phyloP scores from a whole-genome alignment of 768 basidiomycete genomes.

The Chalciporus pseudorubinellus region DNA sequence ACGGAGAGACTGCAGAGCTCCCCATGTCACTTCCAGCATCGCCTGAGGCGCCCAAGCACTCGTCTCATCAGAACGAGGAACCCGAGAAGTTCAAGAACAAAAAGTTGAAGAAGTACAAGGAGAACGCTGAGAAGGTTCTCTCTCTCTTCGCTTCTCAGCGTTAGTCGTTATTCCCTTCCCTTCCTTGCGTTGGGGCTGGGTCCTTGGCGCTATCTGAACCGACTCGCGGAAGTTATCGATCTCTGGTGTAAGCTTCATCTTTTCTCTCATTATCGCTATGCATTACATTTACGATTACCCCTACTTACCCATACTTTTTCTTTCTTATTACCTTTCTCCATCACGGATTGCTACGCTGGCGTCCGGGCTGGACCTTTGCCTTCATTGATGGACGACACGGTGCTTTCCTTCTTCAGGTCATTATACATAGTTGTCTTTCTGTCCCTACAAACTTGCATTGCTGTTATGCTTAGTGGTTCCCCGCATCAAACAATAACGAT shows the following conservation, averaged over 20 bases:
- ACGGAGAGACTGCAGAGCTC: constrained; percentile 41
- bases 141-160: constrained; percentile 78
- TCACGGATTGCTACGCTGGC: constrained; percentile 24
- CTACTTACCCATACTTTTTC: constrained; percentile 16
- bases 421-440: constrained; percentile 27
- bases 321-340: constrained; percentile 10
- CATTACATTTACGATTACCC: constrained; percentile 18
- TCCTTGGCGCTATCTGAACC: constrained; percentile 17
- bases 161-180: constrained; percentile 30
- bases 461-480: constrained; percentile 26
- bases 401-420: constrained; percentile 23
- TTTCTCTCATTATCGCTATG: constrained; percentile 31
- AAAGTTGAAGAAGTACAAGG: constrained; percentile 84
- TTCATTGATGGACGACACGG: constrained; percentile 27
- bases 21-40: constrained; percentile 22
- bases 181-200: constrained; percentile 20
- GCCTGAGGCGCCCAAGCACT: constrained; percentile 32
- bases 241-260: constrained; percentile 23
- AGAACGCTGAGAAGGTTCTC: constrained; percentile 82
- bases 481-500: constrained; percentile 27
- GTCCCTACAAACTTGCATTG: constrained; percentile 31
- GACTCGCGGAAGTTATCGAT: constrained; percentile 14
- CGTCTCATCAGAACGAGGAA: constrained; percentile 36
- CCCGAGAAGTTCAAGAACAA: constrained; percentile 65
- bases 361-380: constrained; percentile 12